Conservation (phyloP, 208 protist genomes). For the Acanthamoeba triangularis region DNA sequence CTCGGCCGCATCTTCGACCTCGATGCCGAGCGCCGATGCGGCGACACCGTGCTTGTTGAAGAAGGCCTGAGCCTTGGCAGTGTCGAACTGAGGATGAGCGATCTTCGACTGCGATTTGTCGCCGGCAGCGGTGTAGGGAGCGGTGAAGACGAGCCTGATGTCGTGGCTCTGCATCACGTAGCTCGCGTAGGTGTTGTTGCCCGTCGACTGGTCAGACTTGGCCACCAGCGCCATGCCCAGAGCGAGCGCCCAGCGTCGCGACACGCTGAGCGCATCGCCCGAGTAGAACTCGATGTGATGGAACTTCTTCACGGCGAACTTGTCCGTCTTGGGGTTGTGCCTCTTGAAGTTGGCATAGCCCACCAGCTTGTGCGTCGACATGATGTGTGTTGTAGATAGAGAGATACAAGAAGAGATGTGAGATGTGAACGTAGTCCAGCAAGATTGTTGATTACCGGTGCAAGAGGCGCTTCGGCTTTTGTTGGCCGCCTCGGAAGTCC, state of each 20-base stretch:
- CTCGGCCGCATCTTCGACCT: constrained; percentile 51
- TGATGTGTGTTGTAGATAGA: neutral
- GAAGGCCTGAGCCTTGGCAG: neutral
- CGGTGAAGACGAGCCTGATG: constrained; percentile 43
- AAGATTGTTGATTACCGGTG: neutral
- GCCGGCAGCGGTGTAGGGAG: constrained; percentile 30
- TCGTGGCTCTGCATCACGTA: constrained; percentile 47
- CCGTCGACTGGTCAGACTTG: constrained; percentile 64
- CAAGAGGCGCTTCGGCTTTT: neutral
- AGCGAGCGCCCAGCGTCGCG: constrained; percentile 19
- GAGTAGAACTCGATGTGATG: constrained; percentile 66
- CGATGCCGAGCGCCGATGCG: neutral
- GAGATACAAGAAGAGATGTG: neutral
- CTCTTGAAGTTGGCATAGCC: constrained; percentile 71
- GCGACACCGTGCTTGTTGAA: constrained; percentile 61
- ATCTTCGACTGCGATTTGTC: neutral
- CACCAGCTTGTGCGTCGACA: constrained; percentile 5
- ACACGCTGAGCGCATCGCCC: constrained; percentile 58
- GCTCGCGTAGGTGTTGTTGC: constrained; percentile 43
- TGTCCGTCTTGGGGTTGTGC: constrained; percentile 66
- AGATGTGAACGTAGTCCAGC: neutral
- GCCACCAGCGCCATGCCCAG: constrained; percentile 56
- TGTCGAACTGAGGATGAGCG: neutral
- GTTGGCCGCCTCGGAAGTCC: neutral
- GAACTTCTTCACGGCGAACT: constrained; percentile 28